These are phyloP conservation scores for Aspergillus ruber DNA, from an alignment of 2,329 filamentous ascomycete genomes.

Conservation along the genomic window DNA sequence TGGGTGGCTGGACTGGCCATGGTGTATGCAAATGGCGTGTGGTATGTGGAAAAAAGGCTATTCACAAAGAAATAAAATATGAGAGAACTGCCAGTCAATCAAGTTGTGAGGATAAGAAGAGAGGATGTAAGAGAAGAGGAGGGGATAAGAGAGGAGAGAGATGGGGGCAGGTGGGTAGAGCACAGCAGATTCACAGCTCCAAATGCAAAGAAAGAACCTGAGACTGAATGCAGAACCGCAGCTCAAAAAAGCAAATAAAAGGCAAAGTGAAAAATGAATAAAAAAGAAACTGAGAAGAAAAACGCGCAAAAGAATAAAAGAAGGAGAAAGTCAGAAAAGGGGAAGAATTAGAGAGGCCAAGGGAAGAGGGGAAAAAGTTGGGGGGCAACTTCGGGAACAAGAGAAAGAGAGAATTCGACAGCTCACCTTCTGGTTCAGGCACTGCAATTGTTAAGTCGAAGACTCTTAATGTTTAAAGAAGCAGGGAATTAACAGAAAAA, in stretches of 20 bases:
- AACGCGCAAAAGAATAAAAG: neutral
- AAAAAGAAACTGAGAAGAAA: constrained; percentile 1
- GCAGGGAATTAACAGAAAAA: too few species aligned
- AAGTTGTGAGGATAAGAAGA: neutral
- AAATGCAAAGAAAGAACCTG: too few species aligned
- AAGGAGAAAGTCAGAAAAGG: neutral
- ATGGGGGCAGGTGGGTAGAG: neutral
- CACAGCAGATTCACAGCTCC: too few species aligned
- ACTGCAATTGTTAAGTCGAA: too few species aligned
- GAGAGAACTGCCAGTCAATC: neutral
- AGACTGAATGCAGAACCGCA: too few species aligned
- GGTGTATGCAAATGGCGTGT: constrained; percentile 5
- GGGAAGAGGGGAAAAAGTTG: constrained; percentile 1
- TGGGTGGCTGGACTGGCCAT: constrained; percentile 82
- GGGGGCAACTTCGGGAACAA: neutral
- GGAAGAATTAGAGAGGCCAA: neutral
- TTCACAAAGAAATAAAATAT: neutral
- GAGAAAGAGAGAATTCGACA: neutral
- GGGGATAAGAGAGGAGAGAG: neutral
- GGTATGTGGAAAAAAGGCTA: neutral
- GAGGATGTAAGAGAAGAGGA: neutral
- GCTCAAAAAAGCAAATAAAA: neutral
- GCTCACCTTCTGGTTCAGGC: neutral
- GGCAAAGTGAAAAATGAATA: neutral
- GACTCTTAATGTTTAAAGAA: too few species aligned